Evolutionary conservation across 371 early-diverging fungal species (phyloP).

Genomic region (Apophysomyces sp.): DNA sequence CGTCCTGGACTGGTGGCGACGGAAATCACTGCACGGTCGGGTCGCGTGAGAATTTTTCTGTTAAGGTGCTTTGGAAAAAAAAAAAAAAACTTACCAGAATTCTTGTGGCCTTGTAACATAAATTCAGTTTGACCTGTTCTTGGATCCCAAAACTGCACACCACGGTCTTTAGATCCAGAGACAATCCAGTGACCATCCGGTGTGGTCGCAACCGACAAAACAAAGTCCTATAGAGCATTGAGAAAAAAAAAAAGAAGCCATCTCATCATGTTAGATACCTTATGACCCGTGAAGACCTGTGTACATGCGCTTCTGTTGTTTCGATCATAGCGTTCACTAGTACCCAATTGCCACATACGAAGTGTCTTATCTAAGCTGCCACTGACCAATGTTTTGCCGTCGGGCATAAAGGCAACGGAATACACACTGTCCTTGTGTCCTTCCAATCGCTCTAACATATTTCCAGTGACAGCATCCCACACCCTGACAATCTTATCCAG

Average conservation of each 20-base stretch:
- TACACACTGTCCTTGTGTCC: conserved; percentile 96
- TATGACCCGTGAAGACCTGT: conserved; percentile 12
- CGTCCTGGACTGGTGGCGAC: conserved; percentile 84
- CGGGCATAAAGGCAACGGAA: conserved; percentile 90
- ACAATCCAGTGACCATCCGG: conserved; percentile 93
- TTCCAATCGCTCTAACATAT: conserved; percentile 79
- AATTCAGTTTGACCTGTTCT: conserved; percentile 77
- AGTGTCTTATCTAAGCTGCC: conserved; percentile 94
- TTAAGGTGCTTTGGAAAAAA: too few relatives aligned
- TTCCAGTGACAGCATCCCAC: conserved; percentile 82
- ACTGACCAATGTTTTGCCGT: conserved; percentile 84
- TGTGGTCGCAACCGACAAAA: conserved; percentile 92
- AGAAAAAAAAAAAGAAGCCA: neutral
- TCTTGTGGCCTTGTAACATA: conserved; percentile 96
- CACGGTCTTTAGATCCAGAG: conserved; percentile 93
- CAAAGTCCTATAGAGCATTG: conserved; percentile 74
- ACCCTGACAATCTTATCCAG: conserved; percentile 88
- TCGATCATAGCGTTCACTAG: conserved; percentile 16
- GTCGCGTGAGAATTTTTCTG: conserved; percentile 4
- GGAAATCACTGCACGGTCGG: conserved; percentile 69
- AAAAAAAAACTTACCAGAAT: conserved; percentile 66
- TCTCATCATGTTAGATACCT: conserved; percentile 7
- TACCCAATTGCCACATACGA: conserved; percentile 83
- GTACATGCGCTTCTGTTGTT: conserved; percentile 43
- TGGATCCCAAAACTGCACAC: conserved; percentile 96